Percentiles rank a stretch among this genome's conserved stretches.
These are phyloP conservation scores for Hypoxylon sp. DNA, from an alignment of 2,329 filamentous ascomycete genomes.

Conservation along the genomic window DNA sequence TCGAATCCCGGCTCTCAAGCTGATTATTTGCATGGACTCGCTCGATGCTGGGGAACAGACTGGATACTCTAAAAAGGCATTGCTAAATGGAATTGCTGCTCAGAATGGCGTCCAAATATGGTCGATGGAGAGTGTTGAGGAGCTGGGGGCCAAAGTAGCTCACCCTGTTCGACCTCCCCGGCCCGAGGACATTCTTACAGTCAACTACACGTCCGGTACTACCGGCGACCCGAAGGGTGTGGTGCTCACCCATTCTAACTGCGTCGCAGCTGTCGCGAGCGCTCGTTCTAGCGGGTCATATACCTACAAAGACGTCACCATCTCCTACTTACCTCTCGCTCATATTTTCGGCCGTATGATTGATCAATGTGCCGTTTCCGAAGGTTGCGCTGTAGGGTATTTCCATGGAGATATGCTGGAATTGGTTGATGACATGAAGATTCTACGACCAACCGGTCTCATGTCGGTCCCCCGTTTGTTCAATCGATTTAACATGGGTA, in stretches of 20 bases:
- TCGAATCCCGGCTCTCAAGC: conserved; percentile 82
- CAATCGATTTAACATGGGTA: conserved; percentile 87
- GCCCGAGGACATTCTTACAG: conserved; percentile 83
- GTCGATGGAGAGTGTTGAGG: conserved; percentile 84
- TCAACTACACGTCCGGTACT: conserved; percentile 91
- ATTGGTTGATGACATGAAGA: conserved; percentile 90
- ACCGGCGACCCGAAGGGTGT: conserved; percentile 88
- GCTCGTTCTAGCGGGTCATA: conserved; percentile 68
- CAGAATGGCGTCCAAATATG: conserved; percentile 82
- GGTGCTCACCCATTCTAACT: conserved; percentile 82
- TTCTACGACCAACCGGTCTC: conserved; percentile 84
- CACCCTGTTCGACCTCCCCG: conserved; percentile 77
- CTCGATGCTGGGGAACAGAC: conserved; percentile 82
- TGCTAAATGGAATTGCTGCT: conserved; percentile 80
- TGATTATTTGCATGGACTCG: conserved; percentile 88
- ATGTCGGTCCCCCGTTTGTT: conserved; percentile 91
- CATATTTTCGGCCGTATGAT: conserved; percentile 92
- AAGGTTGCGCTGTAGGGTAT: conserved; percentile 83
- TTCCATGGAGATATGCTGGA: conserved; percentile 92
- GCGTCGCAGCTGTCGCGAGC: conserved; percentile 76
- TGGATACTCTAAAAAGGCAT: conserved; percentile 80
- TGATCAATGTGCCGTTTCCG: conserved; percentile 79
- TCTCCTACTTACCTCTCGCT: conserved; percentile 92
- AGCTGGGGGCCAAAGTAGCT: conserved; percentile 77
- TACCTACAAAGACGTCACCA: conserved; percentile 68